Percentiles rank a stretch among this genome's conserved stretches.
Evolutionary conservation across 2,329 filamentous ascomycete species (phyloP).

Genomic region (Coniella vitis): DNA sequence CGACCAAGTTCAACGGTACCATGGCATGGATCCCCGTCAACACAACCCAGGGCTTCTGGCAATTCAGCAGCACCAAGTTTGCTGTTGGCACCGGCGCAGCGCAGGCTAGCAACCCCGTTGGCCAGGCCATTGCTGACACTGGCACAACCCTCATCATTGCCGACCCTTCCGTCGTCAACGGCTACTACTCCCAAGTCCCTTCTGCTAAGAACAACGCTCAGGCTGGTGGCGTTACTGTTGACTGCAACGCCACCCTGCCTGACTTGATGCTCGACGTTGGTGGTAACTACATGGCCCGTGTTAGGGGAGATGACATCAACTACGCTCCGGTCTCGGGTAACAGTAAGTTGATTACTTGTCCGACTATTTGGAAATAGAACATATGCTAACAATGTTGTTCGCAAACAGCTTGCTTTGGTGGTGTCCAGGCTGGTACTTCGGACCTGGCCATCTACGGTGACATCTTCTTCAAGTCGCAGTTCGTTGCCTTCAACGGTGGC

Average conservation of each 20-base stretch:
- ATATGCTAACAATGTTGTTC: conserved; percentile 6
- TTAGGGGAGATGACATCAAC: conserved; percentile 46
- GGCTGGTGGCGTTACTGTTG: conserved; percentile 39
- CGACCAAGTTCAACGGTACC: conserved; percentile 52
- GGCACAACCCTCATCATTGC: conserved; percentile 60
- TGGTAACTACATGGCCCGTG: conserved; percentile 42
- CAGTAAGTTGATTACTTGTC: conserved; percentile 36
- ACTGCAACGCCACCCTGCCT: conserved; percentile 39
- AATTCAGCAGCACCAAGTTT: conserved; percentile 53
- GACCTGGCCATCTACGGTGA: conserved; percentile 57
- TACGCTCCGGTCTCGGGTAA: conserved; percentile 44
- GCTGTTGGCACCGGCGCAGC: conserved; percentile 38
- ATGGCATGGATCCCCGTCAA: conserved; percentile 59
- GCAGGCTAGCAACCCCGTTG: conserved; percentile 29
- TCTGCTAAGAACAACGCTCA: conserved; percentile 34
- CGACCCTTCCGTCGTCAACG: conserved; percentile 41
- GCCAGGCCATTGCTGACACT: conserved; percentile 48
- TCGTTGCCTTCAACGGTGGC: conserved; percentile 50
- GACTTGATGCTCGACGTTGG: conserved; percentile 51
- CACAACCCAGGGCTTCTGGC: conserved; percentile 60
- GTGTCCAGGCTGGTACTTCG: conserved; percentile 49
- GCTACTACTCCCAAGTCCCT: conserved; percentile 41
- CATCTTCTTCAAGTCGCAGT: conserved; percentile 56
- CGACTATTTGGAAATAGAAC: background rate
- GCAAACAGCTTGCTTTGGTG: conserved; percentile 55